These are phyloP conservation scores for Penicillium bialowiezense DNA, from an alignment of 495 filamentous ascomycete genomes.

Conservation along the genomic window DNA sequence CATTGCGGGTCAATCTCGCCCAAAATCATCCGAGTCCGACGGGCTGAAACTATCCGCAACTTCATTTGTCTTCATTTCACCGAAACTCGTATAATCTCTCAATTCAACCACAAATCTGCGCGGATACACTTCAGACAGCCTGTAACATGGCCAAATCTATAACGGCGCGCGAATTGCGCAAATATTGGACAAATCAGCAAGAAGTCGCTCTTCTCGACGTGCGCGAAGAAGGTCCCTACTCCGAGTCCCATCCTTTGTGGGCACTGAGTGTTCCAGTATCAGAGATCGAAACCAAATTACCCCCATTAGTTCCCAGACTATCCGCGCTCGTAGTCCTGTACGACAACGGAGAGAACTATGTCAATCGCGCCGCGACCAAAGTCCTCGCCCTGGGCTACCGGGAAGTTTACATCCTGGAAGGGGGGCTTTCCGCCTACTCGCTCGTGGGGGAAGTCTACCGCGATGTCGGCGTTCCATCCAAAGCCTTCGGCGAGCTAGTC, in stretches of 20 bases:
- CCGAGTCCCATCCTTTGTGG: conserved; percentile 20
- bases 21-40: too few relatives aligned
- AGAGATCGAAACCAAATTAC: conserved; percentile 19
- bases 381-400: conserved; percentile 15
- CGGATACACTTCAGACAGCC: too few relatives aligned
- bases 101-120: too few relatives aligned
- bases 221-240: conserved; percentile 26
- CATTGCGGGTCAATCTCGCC: too few relatives aligned
- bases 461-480: conserved; percentile 28
- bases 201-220: conserved; percentile 24
- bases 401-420: conserved; percentile 18
- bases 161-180: conserved; percentile 12
- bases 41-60: too few relatives aligned
- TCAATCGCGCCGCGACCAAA: conserved; percentile 12
- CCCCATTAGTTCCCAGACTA: conserved; percentile 13
- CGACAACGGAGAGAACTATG: conserved; percentile 22
- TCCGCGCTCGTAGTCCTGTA: conserved; percentile 19
- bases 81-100: too few relatives aligned
- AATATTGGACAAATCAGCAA: conserved; percentile 12
- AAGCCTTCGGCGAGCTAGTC: conserved; percentile 28
- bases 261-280: conserved; percentile 24
- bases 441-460: conserved; percentile 24
- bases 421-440: conserved; percentile 18
- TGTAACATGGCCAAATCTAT: conserved; percentile 12
- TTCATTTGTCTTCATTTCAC: too few relatives aligned